Percentiles rank a stretch among this genome's conserved stretches.
phyloP scores from a whole-genome alignment of 1,139 yeast species.

The Pichia sp. region DNA sequence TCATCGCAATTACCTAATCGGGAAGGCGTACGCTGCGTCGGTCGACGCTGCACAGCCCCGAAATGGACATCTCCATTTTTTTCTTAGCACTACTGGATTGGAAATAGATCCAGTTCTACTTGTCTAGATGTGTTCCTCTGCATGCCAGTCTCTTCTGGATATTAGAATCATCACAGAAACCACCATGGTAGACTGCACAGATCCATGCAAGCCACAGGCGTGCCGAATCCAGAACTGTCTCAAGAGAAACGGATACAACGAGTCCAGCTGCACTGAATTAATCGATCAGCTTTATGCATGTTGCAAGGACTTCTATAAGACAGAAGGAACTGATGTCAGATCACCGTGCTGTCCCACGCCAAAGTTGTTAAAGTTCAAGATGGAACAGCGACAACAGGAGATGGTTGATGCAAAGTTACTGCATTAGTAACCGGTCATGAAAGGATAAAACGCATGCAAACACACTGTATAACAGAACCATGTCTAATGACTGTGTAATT shows the following conservation, averaged over 20 bases:
- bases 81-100: no score
- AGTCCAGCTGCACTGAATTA: slow-evolving; percentile 55
- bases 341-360: slow-evolving; percentile 70
- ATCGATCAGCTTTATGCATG: slow-evolving; percentile 63
- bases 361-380: slow-evolving; percentile 50
- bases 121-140: no score
- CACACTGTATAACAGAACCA: no score
- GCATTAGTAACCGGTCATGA: no score
- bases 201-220: slow-evolving; percentile 65
- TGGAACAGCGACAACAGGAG: slow-evolving; percentile 55
- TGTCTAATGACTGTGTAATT: no score
- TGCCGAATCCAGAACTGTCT: slow-evolving; percentile 69
- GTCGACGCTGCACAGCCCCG: no score
- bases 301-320: slow-evolving; percentile 53
- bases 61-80: no score
- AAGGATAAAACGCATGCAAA: no score
- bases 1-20: background rate
- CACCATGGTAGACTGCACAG: slow-evolving; percentile 23
- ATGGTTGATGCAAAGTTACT: slow-evolving; percentile 51
- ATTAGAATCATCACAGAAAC: no score
- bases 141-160: no score
- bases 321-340: slow-evolving; percentile 51
- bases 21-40: no score
- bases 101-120: no score
- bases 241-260: slow-evolving; percentile 52